Evolutionary conservation across 495 filamentous ascomycete species (phyloP).

Genomic region (Hypoxylon lienhwacheense): DNA sequence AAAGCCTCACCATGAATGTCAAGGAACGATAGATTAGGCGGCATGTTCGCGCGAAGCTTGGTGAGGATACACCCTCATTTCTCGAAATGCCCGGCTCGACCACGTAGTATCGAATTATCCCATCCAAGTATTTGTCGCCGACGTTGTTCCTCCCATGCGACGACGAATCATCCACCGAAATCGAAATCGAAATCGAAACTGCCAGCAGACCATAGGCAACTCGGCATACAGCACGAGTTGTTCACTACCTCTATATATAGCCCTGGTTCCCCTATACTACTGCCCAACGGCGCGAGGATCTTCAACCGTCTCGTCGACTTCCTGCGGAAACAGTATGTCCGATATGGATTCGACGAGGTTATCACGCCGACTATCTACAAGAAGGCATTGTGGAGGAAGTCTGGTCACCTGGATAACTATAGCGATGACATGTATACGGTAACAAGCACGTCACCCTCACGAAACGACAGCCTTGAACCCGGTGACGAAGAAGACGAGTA

Average conservation of each 20-base stretch:
- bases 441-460: constrained; percentile 54
- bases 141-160: constrained; percentile 42
- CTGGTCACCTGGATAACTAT: constrained; percentile 92
- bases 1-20: constrained; percentile 10
- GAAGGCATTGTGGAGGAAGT: constrained; percentile 82
- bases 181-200: too few relatives aligned
- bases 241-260: constrained; percentile 79
- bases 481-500: constrained; percentile 72
- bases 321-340: constrained; percentile 81
- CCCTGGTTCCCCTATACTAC: constrained; percentile 85
- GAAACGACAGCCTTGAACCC: constrained; percentile 37
- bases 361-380: constrained; percentile 95
- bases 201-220: constrained; percentile 66
- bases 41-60: constrained; percentile 31
- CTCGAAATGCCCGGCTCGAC: constrained; percentile 13
- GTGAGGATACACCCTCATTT: constrained; percentile 23
- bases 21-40: constrained; percentile 22
- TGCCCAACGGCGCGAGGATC: constrained; percentile 80
- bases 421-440: constrained; percentile 95
- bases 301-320: constrained; percentile 87
- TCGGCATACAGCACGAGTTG: constrained; percentile 72
- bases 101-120: constrained; percentile 10
- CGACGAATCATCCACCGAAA: constrained; percentile 32
- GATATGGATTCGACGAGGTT: constrained; percentile 89
- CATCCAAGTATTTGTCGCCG: constrained; percentile 16